Evolutionary conservation across 2,329 filamentous ascomycete species (phyloP).

Genomic region (Trichoderma simmonsii): DNA sequence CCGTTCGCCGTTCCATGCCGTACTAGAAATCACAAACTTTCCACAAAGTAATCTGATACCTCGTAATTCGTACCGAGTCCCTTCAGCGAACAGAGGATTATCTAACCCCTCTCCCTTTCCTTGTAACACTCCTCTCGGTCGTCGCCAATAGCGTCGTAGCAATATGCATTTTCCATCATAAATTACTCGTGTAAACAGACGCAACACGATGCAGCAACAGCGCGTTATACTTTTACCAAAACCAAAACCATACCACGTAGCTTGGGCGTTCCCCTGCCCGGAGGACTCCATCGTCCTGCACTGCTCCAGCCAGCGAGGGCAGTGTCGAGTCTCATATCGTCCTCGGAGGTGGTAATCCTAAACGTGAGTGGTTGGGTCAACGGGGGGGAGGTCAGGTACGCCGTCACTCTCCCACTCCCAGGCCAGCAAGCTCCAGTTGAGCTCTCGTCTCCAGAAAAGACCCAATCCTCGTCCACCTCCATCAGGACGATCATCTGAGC

Average conservation of each 20-base stretch:
- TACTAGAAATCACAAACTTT: slow-evolving; percentile 24
- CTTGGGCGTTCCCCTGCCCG: background rate
- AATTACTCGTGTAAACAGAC: background rate
- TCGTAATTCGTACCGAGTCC: background rate
- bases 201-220: background rate
- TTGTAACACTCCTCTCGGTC: slow-evolving; percentile 31
- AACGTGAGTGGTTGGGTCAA: slow-evolving; percentile 51
- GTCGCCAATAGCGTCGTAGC: slow-evolving; percentile 25
- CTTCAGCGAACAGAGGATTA: slow-evolving; percentile 43
- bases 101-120: slow-evolving; percentile 47
- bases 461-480: slow-evolving; percentile 61
- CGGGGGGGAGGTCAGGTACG: slow-evolving; percentile 36
- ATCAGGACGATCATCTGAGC: slow-evolving; percentile 65
- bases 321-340: slow-evolving; percentile 34
- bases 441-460: slow-evolving; percentile 68
- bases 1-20: slow-evolving; percentile 20
- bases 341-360: slow-evolving; percentile 44
- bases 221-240: background rate
- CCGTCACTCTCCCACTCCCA: slow-evolving; percentile 67
- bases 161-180: slow-evolving; percentile 19
- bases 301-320: slow-evolving; percentile 4
- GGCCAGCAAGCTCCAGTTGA: slow-evolving; percentile 82
- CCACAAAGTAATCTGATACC: slow-evolving; percentile 13
- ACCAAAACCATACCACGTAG: background rate
- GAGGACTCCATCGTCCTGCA: background rate